Base-by-base conservation (phyloP, 106 monocot genomes). In the Alisma plantagoaquatica region DNA sequence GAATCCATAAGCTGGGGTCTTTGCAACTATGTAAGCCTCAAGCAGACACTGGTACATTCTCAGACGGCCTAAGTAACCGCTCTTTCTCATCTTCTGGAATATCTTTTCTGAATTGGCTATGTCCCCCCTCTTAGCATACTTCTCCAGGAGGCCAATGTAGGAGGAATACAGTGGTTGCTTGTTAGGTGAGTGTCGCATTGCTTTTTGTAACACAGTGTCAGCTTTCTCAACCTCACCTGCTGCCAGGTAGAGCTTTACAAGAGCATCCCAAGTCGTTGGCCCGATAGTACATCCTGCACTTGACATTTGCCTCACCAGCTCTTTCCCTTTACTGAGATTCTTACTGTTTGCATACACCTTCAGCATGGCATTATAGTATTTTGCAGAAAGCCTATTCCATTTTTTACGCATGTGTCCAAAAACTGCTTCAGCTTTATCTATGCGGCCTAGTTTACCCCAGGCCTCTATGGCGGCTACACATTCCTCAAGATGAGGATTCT, bases 191-290 rank as follows among this genome's bases (percentile, higher is more conserved):
- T n/a, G n/a, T n/a, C n/a, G 47, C 20, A 50, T 17, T 2, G 76
- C 73, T 27, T 76, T 89, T 31, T 70, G 66, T 26, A 89, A 50
- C 33, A 89, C 53, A 11, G 69, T 56, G 30, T 89, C 83, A 2
- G 88, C 88, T 43, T 83, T 83, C 41, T 79, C 79, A 23, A 83
- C 73, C 57, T 79, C 83, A 1, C 76, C 88, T 2, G 78, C 58
- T 42, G 69, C 54, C 16, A 70, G 65, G 32, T 82, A 83, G 24
- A 89, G 88, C 38, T 73, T 83, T 26, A 83, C 75, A 25, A 89
- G 66, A 19, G 73, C 63, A 54, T 89, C 83, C 83, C 75, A 89
- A 1, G 83, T 89, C 30, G 68, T 25, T 19, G 79, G 83, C 16
- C 83, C 70, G 22, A 70, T 67, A 9, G 35, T 33, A 27, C 65